Percentiles rank a stretch among this genome's conserved stretches.
phyloP scores from a whole-genome alignment of 805 yeast species.

The Pichia insulana region DNA sequence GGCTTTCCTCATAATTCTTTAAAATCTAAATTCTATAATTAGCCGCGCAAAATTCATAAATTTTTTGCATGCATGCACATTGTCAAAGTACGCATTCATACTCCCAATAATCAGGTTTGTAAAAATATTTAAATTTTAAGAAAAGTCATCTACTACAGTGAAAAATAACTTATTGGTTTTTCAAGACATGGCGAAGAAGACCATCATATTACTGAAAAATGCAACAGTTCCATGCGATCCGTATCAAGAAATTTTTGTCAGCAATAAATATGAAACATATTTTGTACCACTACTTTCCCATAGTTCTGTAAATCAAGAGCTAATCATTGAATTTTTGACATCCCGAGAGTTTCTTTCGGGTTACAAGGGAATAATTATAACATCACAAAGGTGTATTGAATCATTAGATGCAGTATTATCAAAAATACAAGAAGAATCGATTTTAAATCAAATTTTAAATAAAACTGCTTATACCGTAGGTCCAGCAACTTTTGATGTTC shows the following conservation, averaged over 20 bases:
- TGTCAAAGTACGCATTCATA: too few species aligned
- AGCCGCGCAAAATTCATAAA: too few species aligned
- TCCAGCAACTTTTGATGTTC: slow-evolving; percentile 66
- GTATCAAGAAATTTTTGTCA: slow-evolving; percentile 39
- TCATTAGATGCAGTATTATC: slow-evolving; percentile 44
- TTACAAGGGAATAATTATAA: slow-evolving; percentile 55
- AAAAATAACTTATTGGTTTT: too few species aligned
- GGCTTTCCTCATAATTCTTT: not conserved
- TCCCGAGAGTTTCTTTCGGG: slow-evolving; percentile 33
- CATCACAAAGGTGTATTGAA: slow-evolving; percentile 90
- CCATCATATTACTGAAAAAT: slow-evolving; percentile 58
- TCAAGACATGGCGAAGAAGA: slow-evolving; percentile 16
- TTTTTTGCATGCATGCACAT: too few species aligned
- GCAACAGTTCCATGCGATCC: slow-evolving; percentile 61
- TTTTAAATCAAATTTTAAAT: slow-evolving; percentile 20
- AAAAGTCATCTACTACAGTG: too few species aligned
- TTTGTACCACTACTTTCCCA: slow-evolving; percentile 76
- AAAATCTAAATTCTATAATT: not conserved
- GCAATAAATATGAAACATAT: slow-evolving; percentile 31
- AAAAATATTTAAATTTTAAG: too few species aligned
- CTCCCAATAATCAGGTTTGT: too few species aligned
- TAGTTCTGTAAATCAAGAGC: slow-evolving; percentile 40
- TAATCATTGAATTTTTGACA: slow-evolving; percentile 36
- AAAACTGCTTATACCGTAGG: slow-evolving; percentile 82
- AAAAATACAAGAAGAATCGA: slow-evolving; percentile 13